Conservation (phyloP, 2,329 filamentous ascomycete genomes). For the Thyridium curvatum region DNA sequence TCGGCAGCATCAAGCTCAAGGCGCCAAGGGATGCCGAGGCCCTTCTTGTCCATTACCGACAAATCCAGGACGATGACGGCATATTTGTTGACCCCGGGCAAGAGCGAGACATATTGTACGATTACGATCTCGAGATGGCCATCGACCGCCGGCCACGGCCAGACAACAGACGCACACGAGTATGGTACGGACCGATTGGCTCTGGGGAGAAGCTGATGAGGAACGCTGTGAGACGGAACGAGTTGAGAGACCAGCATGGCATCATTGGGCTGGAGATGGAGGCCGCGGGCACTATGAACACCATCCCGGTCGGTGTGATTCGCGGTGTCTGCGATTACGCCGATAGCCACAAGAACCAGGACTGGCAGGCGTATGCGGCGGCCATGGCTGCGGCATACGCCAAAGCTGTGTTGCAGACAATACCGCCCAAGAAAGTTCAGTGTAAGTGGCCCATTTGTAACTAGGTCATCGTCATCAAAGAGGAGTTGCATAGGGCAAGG, state of each 20-base stretch:
- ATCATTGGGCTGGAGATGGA: conserved; percentile 24
- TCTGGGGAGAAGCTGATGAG: conserved; percentile 24
- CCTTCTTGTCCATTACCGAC: conserved; percentile 16
- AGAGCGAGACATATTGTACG: conserved; percentile 16
- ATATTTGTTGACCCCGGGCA: conserved; percentile 24
- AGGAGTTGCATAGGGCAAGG: no score
- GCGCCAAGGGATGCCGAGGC: conserved; percentile 12
- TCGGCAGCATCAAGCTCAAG: conserved; percentile 20
- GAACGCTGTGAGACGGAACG: conserved; percentile 13
- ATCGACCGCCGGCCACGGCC: conserved; percentile 12
- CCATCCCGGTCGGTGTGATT: conserved; percentile 22
- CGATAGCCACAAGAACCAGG: conserved; percentile 22
- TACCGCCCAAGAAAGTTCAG: background rate
- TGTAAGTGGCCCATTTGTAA: no score
- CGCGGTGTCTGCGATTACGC: conserved; percentile 26
- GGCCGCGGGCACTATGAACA: conserved; percentile 23
- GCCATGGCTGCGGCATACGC: conserved; percentile 22
- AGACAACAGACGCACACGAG: conserved; percentile 13
- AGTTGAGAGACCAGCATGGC: conserved; percentile 16
- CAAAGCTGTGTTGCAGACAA: conserved; percentile 15
- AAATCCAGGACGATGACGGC: conserved; percentile 15
- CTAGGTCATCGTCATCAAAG: no score
- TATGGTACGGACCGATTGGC: conserved; percentile 26
- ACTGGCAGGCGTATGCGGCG: conserved; percentile 27
- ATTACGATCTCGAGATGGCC: background rate